phyloP scores from a whole-genome alignment of 129 eudicot species.

The Flaveria brownii region DNA sequence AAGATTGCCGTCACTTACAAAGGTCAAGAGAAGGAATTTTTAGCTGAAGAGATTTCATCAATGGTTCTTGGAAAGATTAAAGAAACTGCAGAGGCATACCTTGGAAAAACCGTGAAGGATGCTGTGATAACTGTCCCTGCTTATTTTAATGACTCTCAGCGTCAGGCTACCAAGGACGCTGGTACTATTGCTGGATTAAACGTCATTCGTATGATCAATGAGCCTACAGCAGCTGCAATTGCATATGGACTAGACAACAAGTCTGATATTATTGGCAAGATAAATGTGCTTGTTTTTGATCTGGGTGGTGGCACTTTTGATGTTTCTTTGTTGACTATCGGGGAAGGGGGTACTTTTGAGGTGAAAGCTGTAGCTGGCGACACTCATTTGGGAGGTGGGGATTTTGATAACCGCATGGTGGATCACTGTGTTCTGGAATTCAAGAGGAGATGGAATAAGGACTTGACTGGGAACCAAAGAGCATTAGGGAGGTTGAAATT shows the following conservation, averaged over 20 bases:
- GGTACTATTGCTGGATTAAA: conserved; percentile 9
- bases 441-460: conserved; percentile 10
- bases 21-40: no score
- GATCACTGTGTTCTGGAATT: conserved; percentile 16
- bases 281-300: conserved; percentile 14
- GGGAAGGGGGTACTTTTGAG: conserved; percentile 1
- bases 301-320: conserved; percentile 29
- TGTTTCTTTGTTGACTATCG: conserved; percentile 9
- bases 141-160: no score
- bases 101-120: no score
- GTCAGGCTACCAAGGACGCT: no score
- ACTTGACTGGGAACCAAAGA: background rate
- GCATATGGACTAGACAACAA: conserved; percentile 28
- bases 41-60: no score
- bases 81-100: no score
- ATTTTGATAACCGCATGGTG: conserved; percentile 23
- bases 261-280: background rate
- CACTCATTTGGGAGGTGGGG: conserved; percentile 25
- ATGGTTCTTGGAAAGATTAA: no score
- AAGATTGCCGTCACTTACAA: no score
- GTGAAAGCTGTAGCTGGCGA: conserved; percentile 20
- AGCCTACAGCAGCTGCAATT: conserved; percentile 31
- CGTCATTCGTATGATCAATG: conserved; percentile 15
- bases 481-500: conserved; percentile 15
- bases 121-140: no score